Conservation (phyloP, 139 green algal species). For the Haematococcus sp. region DNA sequence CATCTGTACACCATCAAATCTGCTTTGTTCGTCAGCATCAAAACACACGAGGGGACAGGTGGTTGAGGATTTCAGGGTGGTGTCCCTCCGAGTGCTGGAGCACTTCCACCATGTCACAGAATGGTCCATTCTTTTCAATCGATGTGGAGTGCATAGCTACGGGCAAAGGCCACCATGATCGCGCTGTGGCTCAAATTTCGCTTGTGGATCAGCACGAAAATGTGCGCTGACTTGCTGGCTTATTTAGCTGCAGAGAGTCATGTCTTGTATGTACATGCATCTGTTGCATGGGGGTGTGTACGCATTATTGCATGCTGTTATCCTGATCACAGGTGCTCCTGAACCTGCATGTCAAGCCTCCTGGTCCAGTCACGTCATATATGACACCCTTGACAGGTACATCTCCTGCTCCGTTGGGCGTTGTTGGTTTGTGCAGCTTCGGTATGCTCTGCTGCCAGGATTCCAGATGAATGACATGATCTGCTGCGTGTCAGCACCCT, state of each 20-base stretch:
- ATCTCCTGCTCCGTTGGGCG: not conserved
- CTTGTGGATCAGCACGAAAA: constrained; percentile 80
- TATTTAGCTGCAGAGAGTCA: not conserved
- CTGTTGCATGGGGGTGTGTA: not conserved
- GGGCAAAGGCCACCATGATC: constrained; percentile 77
- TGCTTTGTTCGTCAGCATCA: no score
- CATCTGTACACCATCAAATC: no score
- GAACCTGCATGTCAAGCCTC: constrained; percentile 79
- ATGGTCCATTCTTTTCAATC: constrained; percentile 27
- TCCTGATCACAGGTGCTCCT: constrained; percentile 45
- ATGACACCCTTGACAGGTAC: constrained; percentile 78
- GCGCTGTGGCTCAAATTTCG: constrained; percentile 78
- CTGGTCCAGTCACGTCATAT: constrained; percentile 72
- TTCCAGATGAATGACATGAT: not conserved
- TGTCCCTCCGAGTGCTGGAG: no score
- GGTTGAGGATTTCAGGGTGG: no score
- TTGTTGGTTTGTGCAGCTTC: not conserved
- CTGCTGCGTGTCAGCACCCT: not conserved
- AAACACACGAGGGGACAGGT: no score
- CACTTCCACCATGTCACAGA: no score
- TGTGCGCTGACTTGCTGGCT: constrained; percentile 8
- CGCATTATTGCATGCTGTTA: no score
- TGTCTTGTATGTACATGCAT: no score
- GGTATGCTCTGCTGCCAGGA: not conserved
- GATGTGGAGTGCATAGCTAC: constrained; percentile 93